Evolutionary conservation across 169 alveolate genomes (phyloP).

Genomic region (Miamiensis avidus): DNA sequence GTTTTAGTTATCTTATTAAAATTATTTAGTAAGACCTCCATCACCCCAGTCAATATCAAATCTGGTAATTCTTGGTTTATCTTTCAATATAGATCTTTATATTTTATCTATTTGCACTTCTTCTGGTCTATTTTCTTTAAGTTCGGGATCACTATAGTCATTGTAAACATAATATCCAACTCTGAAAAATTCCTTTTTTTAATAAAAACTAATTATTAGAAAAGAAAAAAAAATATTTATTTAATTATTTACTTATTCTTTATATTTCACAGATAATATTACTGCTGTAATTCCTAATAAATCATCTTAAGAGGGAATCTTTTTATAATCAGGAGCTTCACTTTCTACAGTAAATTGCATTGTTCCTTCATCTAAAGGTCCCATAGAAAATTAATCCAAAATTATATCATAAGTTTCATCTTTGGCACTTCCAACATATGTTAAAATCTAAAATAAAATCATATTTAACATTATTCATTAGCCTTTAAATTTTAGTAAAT

Average conservation of each 20-base stretch:
- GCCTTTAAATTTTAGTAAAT: constrained; percentile 81
- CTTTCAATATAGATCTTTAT: constrained; percentile 91
- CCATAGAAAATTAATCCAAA: constrained; percentile 94
- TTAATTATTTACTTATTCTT: background rate
- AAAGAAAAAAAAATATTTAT: too few species aligned
- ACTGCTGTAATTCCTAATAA: constrained; percentile 97
- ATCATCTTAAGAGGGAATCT: constrained; percentile 85
- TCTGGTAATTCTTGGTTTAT: constrained; percentile 97
- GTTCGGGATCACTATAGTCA: constrained; percentile 90
- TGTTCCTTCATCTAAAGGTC: constrained; percentile 91
- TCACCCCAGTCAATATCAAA: constrained; percentile 96
- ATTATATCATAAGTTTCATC: constrained; percentile 90
- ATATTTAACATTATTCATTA: too few species aligned
- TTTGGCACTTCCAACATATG: constrained; percentile 78
- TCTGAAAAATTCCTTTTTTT: constrained; percentile 95
- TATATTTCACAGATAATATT: constrained; percentile 85
- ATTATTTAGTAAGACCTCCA: constrained; percentile 35
- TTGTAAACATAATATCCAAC: constrained; percentile 97
- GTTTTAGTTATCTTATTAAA: too few species aligned
- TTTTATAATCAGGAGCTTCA: constrained; percentile 92
- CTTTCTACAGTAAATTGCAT: constrained; percentile 93
- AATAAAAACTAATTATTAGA: constrained; percentile 67
- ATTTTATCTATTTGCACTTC: constrained; percentile 90
- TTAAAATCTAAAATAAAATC: constrained; percentile 59
- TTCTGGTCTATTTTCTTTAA: constrained; percentile 95